Evolutionary conservation across 208 protist species (phyloP).

Genomic region (Leishmania amazonensis): DNA sequence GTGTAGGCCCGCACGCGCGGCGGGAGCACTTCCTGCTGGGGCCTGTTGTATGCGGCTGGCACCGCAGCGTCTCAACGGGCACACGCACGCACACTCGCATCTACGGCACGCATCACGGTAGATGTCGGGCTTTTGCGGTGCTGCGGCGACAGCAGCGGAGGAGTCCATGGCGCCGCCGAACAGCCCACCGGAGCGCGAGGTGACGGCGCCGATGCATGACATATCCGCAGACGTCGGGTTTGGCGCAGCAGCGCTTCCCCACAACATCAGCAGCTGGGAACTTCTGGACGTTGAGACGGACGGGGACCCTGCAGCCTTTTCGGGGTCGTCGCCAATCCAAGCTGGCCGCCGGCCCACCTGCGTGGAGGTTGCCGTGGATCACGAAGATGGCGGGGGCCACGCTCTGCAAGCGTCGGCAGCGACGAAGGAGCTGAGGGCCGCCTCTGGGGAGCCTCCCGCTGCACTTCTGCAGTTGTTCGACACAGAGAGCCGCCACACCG

Average conservation of each 20-base stretch:
- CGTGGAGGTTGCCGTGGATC: background rate
- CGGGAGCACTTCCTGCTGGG: background rate
- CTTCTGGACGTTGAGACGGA: constrained; percentile 13
- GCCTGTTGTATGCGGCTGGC: background rate
- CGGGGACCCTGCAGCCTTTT: background rate
- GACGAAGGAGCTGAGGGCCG: background rate
- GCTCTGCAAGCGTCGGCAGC: background rate
- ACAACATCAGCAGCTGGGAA: constrained; percentile 31
- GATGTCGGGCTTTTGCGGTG: background rate
- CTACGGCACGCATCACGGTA: background rate
- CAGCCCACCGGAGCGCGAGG: constrained; percentile 13
- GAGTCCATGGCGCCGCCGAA: background rate
- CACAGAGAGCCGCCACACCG: background rate
- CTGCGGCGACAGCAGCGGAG: background rate
- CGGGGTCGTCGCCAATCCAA: background rate
- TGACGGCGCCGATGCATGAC: constrained; percentile 9
- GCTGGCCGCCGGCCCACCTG: background rate
- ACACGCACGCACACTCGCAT: background rate
- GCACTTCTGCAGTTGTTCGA: background rate
- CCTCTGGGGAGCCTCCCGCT: background rate
- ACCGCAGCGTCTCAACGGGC: background rate
- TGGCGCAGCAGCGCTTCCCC: constrained; percentile 1
- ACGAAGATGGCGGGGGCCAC: background rate
- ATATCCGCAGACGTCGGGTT: background rate
- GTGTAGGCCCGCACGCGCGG: background rate